phyloP scores from a whole-genome alignment of 2,329 filamentous ascomycete species.

The Clonostachys sp. region DNA sequence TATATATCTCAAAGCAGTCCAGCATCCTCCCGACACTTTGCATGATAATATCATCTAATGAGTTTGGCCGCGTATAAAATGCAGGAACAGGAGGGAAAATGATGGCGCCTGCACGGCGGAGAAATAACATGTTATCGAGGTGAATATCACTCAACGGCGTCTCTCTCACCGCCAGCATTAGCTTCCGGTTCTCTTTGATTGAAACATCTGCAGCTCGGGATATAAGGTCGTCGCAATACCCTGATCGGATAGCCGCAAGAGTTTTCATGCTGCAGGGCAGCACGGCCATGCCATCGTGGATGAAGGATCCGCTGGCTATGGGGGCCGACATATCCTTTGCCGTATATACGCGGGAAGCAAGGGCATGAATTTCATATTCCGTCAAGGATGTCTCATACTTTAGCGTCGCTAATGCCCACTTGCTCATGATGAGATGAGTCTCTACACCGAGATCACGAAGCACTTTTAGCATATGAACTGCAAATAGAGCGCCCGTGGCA shows the following conservation, averaged over 20 bases:
- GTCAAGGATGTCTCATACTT: slow-evolving; percentile 39
- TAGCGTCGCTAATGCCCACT: slow-evolving; percentile 42
- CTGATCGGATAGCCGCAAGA: slow-evolving; percentile 31
- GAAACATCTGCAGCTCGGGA: slow-evolving; percentile 38
- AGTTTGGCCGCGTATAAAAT: slow-evolving; percentile 32
- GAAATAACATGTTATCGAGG: slow-evolving; percentile 35
- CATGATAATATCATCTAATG: slow-evolving; percentile 32
- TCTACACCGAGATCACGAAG: slow-evolving; percentile 37
- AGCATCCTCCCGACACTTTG: slow-evolving; percentile 40
- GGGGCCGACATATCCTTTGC: slow-evolving; percentile 37
- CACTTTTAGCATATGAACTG: slow-evolving; percentile 31
- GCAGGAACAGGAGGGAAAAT: slow-evolving; percentile 38
- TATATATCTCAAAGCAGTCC: slow-evolving; percentile 34
- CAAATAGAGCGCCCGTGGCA: slow-evolving; percentile 38
- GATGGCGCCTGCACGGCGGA: slow-evolving; percentile 28
- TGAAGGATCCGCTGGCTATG: slow-evolving; percentile 37
- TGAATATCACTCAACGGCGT: slow-evolving; percentile 42
- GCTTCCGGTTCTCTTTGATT: slow-evolving; percentile 33
- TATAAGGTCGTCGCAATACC: slow-evolving; percentile 38
- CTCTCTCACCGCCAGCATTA: slow-evolving; percentile 35
- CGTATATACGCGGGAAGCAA: slow-evolving; percentile 30
- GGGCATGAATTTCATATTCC: slow-evolving; percentile 22
- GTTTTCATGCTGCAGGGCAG: slow-evolving; percentile 44
- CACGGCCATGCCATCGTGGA: slow-evolving; percentile 38
- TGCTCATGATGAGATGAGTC: slow-evolving; percentile 40